phyloP scores from a whole-genome alignment of 331 rosid species.

The Erythrophleum ivorense region DNA sequence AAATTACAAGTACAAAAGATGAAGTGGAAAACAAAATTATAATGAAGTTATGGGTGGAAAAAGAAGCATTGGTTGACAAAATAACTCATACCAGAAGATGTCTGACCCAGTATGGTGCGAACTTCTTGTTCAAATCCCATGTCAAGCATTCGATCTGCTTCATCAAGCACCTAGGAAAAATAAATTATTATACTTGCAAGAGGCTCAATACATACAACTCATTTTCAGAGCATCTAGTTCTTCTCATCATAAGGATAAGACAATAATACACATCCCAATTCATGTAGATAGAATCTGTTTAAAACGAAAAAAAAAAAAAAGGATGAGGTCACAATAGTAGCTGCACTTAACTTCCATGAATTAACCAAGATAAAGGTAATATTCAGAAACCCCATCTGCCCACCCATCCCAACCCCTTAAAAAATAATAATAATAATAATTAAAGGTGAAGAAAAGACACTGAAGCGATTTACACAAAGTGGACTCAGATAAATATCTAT shows the following conservation, averaged over 20 bases:
- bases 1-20: background rate
- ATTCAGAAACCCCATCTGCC: background rate
- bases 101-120: constrained; percentile 84
- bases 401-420: background rate
- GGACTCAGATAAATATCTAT: background rate
- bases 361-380: background rate
- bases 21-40: background rate
- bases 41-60: background rate
- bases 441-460: background rate
- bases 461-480: background rate
- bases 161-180: constrained; percentile 88
- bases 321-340: background rate
- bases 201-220: constrained; percentile 2
- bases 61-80: background rate
- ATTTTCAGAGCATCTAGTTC: constrained; percentile 22
- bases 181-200: constrained; percentile 4
- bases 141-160: constrained; percentile 99
- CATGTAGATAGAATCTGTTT: background rate
- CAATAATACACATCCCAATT: background rate
- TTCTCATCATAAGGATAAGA: background rate
- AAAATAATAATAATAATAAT: no score
- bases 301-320: background rate
- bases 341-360: background rate
- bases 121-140: constrained; percentile 98
- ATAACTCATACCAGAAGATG: constrained; percentile 67